A percentile compares a stretch with the other conserved stretches of the same genome.
These are phyloP conservation scores for Biscogniauxia marginata DNA, from an alignment of 2,329 filamentous ascomycete species.

Conservation along the genomic window DNA sequence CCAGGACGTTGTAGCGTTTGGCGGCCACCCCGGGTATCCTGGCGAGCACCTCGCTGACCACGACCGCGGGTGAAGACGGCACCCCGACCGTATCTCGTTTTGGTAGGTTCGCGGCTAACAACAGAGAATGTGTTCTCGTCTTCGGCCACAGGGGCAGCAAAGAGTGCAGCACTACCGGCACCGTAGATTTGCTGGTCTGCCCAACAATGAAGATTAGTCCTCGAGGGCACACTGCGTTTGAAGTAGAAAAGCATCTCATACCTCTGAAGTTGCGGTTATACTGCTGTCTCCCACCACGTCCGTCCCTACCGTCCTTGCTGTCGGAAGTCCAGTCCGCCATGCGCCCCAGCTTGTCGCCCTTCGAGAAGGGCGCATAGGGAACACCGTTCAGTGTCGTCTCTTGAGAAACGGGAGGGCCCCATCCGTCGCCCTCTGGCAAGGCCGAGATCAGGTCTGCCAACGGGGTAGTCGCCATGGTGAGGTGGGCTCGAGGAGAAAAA, in stretches of 20 bases:
- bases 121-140: conserved; percentile 98
- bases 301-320: conserved; percentile 75
- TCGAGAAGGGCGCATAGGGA: conserved; percentile 96
- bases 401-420: conserved; percentile 80
- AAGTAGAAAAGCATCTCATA: conserved; percentile 39
- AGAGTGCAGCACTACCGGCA: conserved; percentile 79
- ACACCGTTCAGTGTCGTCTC: conserved; percentile 93
- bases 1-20: conserved; percentile 68
- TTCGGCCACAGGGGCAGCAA: conserved; percentile 87
- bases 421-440: conserved; percentile 74
- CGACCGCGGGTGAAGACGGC: conserved; percentile 87
- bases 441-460: conserved; percentile 64
- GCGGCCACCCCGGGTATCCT: conserved; percentile 57
- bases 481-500: not conserved
- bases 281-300: conserved; percentile 74
- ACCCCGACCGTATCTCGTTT: conserved; percentile 85
- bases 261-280: conserved; percentile 94
- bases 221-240: not conserved
- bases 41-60: conserved; percentile 73
- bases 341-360: conserved; percentile 96
- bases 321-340: conserved; percentile 99
- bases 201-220: conserved; percentile 19
- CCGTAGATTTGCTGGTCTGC: conserved; percentile 96
- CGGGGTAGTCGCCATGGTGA: conserved; percentile 27
- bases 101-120: conserved; percentile 87